These are phyloP conservation scores for Trichosporon sp. DNA, from an alignment of 1,284 basidiomycete species.

Conservation along the genomic window DNA sequence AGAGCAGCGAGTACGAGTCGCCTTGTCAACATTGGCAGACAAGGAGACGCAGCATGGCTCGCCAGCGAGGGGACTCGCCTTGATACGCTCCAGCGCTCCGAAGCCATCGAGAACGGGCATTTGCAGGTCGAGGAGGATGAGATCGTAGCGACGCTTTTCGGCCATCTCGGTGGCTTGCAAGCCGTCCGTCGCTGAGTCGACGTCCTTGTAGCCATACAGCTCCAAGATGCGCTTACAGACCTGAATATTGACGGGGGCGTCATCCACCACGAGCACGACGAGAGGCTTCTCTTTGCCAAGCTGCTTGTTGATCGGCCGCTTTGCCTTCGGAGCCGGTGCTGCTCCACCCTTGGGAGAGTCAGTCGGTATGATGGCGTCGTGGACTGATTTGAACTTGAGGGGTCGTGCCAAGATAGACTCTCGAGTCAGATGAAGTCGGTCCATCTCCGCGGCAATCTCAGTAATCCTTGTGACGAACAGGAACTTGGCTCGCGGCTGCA, in stretches of 20 bases:
- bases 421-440: conserved; percentile 15
- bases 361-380: conserved; percentile 21
- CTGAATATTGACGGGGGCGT: conserved; percentile 40
- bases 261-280: conserved; percentile 42
- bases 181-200: conserved; percentile 36
- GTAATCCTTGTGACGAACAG: conserved; percentile 33
- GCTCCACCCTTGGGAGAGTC: background rate
- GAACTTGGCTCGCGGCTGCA: conserved; percentile 32
- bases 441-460: conserved; percentile 26
- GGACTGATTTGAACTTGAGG: conserved; percentile 36
- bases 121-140: conserved; percentile 43
- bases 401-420: conserved; percentile 38
- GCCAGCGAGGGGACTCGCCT: conserved; percentile 28
- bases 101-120: conserved; percentile 44
- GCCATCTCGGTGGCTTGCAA: conserved; percentile 35
- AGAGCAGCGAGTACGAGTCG: conserved; percentile 26
- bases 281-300: conserved; percentile 27
- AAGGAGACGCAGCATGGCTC: conserved; percentile 39
- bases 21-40: conserved; percentile 43
- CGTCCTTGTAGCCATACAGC: conserved; percentile 39
- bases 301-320: conserved; percentile 9
- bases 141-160: conserved; percentile 33
- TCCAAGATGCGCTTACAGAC: conserved; percentile 39
- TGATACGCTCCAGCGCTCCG: conserved; percentile 28
- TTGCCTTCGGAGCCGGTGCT: background rate